Base-by-base conservation (phyloP, 2,329 filamentous ascomycete species). In the Alternaria alternata region DNA sequence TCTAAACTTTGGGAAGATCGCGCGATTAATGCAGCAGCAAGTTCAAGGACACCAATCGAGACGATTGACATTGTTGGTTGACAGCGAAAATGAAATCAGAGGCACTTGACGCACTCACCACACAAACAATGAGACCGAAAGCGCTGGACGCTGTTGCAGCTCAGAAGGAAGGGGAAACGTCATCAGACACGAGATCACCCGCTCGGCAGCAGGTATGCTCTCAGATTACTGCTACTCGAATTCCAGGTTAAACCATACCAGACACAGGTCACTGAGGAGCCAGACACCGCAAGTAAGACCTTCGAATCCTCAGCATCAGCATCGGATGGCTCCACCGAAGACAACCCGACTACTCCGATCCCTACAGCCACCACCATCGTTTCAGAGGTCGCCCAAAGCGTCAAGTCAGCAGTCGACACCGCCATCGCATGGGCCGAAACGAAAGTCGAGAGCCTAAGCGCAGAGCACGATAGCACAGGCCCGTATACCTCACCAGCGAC, bases 401-500 rank as follows among this genome's bases (percentile, higher is more conserved):
- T 73, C 24, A 71, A 70, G 38, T 49, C 61, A 20, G 69, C 48
- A 2, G 63, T 74, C 7, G 61, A 69, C 4, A 63, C 63, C 7
- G 71, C 63, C 2, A 59, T 74, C 7, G 56, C 61, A 3, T 76
- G 74, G 73, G 68, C 68, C 1, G 69, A 75, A 54, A 61, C 70
- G 46, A 75, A 75, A 36, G 68, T 60, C 14, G 67, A 69, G 9
- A 57, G 66, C 12, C 47, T 78, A 42, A 59, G 64, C 28, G 55
- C 41, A 16, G 59, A 66, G 7, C 62, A 72, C 28, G 68, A 73
- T 22, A 64, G 60, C 24, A 62, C 67, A n/a, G 75, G 75, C 12
- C 76, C 75, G 3, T 79, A 78, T 30, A 54, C 67, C 5, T 75
- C 70, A 22, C 71, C 68, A 5, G 71, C 68, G 12, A 77, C 71